Conservation (phyloP, 2,329 filamentous ascomycete species). For the Beauveria pseudobassiana region DNA sequence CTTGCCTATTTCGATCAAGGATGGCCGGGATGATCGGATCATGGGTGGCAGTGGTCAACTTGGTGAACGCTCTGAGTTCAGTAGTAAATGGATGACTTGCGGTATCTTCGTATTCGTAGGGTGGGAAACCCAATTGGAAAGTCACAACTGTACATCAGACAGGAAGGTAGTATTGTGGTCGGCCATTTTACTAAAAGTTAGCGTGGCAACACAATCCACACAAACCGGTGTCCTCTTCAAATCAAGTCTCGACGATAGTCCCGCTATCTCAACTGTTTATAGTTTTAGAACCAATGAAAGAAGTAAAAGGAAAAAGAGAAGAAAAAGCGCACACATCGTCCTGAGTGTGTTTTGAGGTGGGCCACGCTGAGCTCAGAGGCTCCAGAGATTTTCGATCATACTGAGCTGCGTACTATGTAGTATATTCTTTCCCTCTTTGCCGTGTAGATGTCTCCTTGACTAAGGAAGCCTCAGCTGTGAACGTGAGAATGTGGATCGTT, state of each 20-base stretch:
- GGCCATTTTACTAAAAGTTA: neutral
- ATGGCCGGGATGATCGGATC: neutral
- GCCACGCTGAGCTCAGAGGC: no score
- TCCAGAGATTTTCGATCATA: no score
- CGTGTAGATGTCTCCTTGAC: no score
- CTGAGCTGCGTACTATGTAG: no score
- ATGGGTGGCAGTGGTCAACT: neutral
- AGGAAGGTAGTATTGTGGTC: slow-evolving; percentile 1
- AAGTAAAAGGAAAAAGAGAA: no score
- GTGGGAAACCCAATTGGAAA: neutral
- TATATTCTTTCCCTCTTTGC: no score
- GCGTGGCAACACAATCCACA: neutral
- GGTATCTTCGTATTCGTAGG: neutral
- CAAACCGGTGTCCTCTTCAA: neutral
- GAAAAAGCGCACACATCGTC: no score
- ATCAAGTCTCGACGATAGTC: neutral
- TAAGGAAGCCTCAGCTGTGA: no score
- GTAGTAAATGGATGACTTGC: neutral
- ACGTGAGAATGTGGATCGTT: no score
- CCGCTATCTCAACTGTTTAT: neutral
- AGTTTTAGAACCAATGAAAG: no score
- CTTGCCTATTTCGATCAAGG: neutral
- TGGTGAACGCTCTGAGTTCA: neutral
- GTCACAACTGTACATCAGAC: neutral
- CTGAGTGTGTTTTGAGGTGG: no score